Conservation (phyloP, 225 moss, liverwort and hornwort genomes). For the Sphagnum tenellum region DNA sequence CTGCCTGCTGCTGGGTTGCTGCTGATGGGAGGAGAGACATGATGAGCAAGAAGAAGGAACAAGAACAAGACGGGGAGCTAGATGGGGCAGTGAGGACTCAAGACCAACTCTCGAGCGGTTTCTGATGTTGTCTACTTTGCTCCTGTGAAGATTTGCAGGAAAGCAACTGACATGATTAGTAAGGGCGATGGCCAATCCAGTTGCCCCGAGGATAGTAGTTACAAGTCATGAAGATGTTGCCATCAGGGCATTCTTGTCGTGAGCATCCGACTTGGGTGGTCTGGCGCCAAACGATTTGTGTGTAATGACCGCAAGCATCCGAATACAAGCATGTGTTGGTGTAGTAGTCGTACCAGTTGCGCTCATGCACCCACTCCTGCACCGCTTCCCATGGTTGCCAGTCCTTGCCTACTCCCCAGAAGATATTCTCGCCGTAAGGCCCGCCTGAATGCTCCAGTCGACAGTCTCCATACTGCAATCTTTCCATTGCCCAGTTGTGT, state of each 20-base stretch:
- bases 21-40: too few relatives aligned
- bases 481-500: slow-evolving; percentile 38
- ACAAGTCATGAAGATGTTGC: slow-evolving; percentile 48
- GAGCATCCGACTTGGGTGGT: slow-evolving; percentile 25
- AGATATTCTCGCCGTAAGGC: slow-evolving; percentile 58
- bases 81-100: too few relatives aligned
- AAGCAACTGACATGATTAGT: slow-evolving; percentile 6
- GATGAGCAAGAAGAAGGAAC: too few relatives aligned
- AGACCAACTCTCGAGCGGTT: too few relatives aligned
- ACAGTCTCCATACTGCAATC: slow-evolving; percentile 27
- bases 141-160: too few relatives aligned
- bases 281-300: slow-evolving; percentile 41
- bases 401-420: slow-evolving; percentile 47
- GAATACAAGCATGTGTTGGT: slow-evolving; percentile 32
- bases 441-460: slow-evolving; percentile 42
- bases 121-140: too few relatives aligned
- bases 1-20: too few relatives aligned
- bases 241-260: slow-evolving; percentile 24
- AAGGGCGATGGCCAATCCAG: slow-evolving; percentile 42
- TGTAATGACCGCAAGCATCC: slow-evolving; percentile 47
- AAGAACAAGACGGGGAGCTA: too few relatives aligned
- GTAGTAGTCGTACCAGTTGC: slow-evolving; percentile 35
- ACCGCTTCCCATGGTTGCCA: slow-evolving; percentile 46
- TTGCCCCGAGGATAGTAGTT: slow-evolving; percentile 47
- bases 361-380: slow-evolving; percentile 35